Evolutionary conservation across 2,329 filamentous ascomycete species (phyloP), one percentile per base, ranked within the genome.

Genomic region (Incumbomyces delicatus): DNA sequence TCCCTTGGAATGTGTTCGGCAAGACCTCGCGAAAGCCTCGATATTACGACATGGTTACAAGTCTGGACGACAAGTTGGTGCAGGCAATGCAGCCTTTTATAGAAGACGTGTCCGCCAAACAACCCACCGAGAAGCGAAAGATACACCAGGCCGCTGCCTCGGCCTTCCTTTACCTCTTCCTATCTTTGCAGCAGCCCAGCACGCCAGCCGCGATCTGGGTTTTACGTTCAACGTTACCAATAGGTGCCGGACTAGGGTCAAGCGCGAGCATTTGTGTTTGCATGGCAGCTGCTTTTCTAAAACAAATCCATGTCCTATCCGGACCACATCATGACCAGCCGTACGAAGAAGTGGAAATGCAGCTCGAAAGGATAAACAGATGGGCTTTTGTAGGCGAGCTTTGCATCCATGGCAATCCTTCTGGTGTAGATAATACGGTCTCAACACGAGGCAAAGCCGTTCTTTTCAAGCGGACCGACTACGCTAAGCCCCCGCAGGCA

Each of bases 311-410:
- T 43, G 87, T 89, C 2, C 74, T 98, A 5, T 84, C 87, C 1
- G 88, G 88, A 0, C 92, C 92, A 1, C 90, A 96, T 61, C 85
- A 86, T 0, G 90, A 96, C 58, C 90, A 96, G 64, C 87, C 88
- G 3, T 68, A 80, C 1, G 81, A 87, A 46, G 92, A 98, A 67
- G 87, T 87, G n/a, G 81, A 85, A 50, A 67, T 88, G 36, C 90
- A 98, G 63, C 77, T 96, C 27, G 89, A 96, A 68, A 81, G 90
- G 53, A 95, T 98, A 68, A 98, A 98, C 66, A 78, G 85, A 51
- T 98, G 94, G 92, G 89, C 92, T 0, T 96, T 95, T 65, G 92
- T 98, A 1, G 85, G 85, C 18, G 92, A 98, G 65, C 85, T 96
- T 80, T 92, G 88, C 66, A 95, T 96, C 53, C 92, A 98, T 62